A percentile compares a stretch with the other conserved stretches of the same genome.
These are phyloP conservation scores for Marchantia polymorpha DNA, from an alignment of 225 moss, liverwort and hornwort species.

Conservation along the genomic window DNA sequence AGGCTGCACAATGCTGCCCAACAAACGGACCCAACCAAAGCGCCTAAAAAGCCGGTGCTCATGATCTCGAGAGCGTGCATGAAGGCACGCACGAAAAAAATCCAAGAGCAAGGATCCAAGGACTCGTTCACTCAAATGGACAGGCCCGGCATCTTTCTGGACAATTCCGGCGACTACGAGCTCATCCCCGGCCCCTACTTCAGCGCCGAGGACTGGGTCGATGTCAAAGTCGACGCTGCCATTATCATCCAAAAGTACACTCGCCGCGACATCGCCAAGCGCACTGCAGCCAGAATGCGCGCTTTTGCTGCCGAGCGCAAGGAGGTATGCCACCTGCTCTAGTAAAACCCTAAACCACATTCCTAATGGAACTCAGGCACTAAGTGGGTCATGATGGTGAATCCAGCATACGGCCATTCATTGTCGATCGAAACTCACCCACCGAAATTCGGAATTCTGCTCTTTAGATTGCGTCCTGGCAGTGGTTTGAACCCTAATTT, in stretches of 20 bases:
- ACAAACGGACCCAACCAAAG: slow-evolving; percentile 35
- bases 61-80: slow-evolving; percentile 67
- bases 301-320: slow-evolving; percentile 59
- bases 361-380: no score
- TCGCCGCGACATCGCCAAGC: slow-evolving; percentile 67
- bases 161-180: slow-evolving; percentile 54
- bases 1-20: slow-evolving; percentile 45
- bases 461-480: no score
- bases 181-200: slow-evolving; percentile 72
- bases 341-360: no score
- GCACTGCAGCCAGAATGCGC: slow-evolving; percentile 60
- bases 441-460: no score
- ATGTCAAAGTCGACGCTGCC: slow-evolving; percentile 60
- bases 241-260: slow-evolving; percentile 76
- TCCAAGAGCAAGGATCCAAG: slow-evolving; percentile 56
- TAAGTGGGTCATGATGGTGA: no score
- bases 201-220: slow-evolving; percentile 70
- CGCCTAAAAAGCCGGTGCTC: slow-evolving; percentile 26
- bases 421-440: no score
- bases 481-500: no score
- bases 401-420: no score
- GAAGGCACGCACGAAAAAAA: slow-evolving; percentile 50
- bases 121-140: slow-evolving; percentile 91
- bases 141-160: slow-evolving; percentile 61
- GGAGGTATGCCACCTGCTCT: slow-evolving; percentile 36